Percentiles rank a stretch among this genome's conserved stretches.
phyloP scores from a whole-genome alignment of 1,139 yeast genomes.

The Lodderomyces jiufengensis region DNA sequence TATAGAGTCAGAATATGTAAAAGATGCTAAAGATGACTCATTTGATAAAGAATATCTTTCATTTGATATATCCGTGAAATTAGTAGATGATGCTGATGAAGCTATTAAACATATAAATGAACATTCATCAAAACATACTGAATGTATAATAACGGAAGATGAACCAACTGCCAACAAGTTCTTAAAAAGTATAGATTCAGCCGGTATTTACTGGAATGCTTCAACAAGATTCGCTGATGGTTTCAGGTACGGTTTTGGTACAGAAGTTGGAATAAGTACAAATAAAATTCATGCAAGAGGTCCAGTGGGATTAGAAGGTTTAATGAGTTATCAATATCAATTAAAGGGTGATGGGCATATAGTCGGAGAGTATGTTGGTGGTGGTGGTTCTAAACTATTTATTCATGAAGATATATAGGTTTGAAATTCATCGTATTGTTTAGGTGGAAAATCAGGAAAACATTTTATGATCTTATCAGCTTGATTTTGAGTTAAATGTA shows the following conservation, averaged over 20 bases:
- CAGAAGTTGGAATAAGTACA: slow-evolving; percentile 97
- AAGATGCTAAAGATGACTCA: slow-evolving; percentile 50
- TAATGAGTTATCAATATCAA: slow-evolving; percentile 93
- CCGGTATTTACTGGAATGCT: slow-evolving; percentile 98
- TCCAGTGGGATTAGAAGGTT: slow-evolving; percentile 96
- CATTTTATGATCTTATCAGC: slow-evolving; percentile 29
- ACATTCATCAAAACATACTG: slow-evolving; percentile 97
- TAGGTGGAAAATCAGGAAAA: slow-evolving; percentile 44
- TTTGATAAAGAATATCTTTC: slow-evolving; percentile 83
- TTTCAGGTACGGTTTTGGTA: slow-evolving; percentile 95
- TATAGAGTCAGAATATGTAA: slow-evolving; percentile 17
- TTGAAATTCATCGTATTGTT: slow-evolving; percentile 30
- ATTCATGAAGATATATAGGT: slow-evolving; percentile 56
- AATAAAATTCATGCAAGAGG: slow-evolving; percentile 97
- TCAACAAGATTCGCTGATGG: slow-evolving; percentile 98
- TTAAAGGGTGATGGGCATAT: slow-evolving; percentile 88
- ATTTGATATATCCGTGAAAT: slow-evolving; percentile 71
- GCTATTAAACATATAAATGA: slow-evolving; percentile 82
- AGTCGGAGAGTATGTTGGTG: slow-evolving; percentile 88
- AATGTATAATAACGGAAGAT: slow-evolving; percentile 78
- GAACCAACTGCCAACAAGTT: slow-evolving; percentile 69
- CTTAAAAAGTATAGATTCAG: slow-evolving; percentile 83
- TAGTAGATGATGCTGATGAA: slow-evolving; percentile 53
- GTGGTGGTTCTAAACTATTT: slow-evolving; percentile 83
- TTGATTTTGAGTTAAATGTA: slow-evolving; percentile 21